Conservation (phyloP, 1,284 basidiomycete genomes). For the Psilocybe mexicana region DNA sequence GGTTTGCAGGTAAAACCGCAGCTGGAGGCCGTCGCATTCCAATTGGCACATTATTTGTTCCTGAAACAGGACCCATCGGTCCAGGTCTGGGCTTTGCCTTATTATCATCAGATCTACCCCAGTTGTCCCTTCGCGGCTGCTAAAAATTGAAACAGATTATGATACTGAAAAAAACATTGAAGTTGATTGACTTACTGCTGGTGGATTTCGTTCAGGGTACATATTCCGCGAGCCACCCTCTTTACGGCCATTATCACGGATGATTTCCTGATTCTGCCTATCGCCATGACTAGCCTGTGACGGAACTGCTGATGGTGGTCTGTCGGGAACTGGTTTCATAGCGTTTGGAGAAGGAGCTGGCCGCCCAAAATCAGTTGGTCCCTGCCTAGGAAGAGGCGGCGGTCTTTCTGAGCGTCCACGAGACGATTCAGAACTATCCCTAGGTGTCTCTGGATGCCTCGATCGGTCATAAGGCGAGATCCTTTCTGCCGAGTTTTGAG, state of each 20-base stretch:
- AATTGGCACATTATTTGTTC: constrained; percentile 40
- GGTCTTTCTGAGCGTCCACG: constrained; percentile 3
- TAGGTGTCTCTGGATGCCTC: constrained; percentile 10
- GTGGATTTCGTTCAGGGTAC: constrained; percentile 8
- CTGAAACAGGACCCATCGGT: constrained; percentile 23
- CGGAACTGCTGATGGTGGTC: background rate
- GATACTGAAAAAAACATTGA: background rate
- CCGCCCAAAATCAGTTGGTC: background rate
- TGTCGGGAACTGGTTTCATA: background rate
- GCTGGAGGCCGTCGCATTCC: constrained; percentile 25
- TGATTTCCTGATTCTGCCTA: background rate
- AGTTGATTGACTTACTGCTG: constrained; percentile 4
- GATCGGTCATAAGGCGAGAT: constrained; percentile 12
- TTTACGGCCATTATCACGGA: constrained; percentile 7
- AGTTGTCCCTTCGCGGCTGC: constrained; percentile 10
- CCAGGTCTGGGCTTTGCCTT: constrained; percentile 10
- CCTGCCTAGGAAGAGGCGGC: background rate
- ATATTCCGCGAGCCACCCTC: constrained; percentile 6
- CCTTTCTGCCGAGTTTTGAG: constrained; percentile 10
- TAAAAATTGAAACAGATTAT: background rate
- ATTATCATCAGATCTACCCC: constrained; percentile 12
- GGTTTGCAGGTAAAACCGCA: background rate
- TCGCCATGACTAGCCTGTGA: constrained; percentile 2
- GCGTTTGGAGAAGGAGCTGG: background rate
- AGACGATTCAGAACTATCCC: background rate